These are phyloP conservation scores for Otatea glauca DNA, from an alignment of 176 grass and related monocot genomes.

Conservation along the genomic window DNA sequence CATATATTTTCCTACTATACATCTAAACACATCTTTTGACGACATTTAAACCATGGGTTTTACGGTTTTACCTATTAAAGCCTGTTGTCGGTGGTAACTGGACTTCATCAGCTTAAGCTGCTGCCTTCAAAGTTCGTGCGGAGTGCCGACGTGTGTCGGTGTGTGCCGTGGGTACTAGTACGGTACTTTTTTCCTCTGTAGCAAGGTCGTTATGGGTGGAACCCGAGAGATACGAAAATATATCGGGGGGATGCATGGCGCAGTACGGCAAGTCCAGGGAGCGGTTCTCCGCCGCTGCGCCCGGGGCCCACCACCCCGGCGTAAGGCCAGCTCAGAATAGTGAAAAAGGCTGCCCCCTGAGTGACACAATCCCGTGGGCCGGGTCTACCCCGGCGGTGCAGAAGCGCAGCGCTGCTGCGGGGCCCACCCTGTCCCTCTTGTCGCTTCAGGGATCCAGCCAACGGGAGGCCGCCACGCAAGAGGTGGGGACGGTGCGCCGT, in stretches of 20 bases:
- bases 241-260: no score
- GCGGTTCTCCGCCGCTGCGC: background rate
- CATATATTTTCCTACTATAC: no score
- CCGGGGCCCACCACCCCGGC: background rate
- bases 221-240: no score
- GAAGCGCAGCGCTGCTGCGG: background rate
- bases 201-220: background rate
- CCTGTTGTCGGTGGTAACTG: no score
- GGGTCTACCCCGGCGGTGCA: background rate
- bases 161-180: no score
- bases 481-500: background rate
- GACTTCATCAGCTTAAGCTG: no score
- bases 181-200: no score
- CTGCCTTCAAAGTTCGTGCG: no score
- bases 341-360: background rate
- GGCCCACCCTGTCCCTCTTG: conserved; percentile 25
- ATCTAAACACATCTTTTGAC: no score
- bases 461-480: background rate
- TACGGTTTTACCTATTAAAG: no score
- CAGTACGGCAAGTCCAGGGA: background rate
- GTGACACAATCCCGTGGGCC: background rate
- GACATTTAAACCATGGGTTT: no score
- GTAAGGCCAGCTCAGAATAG: background rate
- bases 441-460: background rate
- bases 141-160: no score